Conservation (phyloP, 2,329 filamentous ascomycete genomes). For the Xylariomycetidae sp. region DNA sequence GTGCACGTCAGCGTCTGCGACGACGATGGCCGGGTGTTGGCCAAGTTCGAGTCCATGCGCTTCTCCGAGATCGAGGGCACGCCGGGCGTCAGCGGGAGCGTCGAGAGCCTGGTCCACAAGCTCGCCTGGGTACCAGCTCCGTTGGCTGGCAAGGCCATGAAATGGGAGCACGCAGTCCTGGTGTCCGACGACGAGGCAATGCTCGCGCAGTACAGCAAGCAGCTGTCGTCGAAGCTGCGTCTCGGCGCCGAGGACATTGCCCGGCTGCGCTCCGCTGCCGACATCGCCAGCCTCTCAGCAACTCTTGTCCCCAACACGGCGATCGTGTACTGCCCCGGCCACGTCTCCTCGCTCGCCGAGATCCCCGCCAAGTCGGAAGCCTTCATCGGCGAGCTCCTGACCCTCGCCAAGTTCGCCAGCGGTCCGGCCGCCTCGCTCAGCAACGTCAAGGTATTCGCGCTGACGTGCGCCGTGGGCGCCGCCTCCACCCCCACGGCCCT, state of each 20-base stretch:
- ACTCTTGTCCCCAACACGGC: constrained; percentile 3
- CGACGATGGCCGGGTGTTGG: constrained; percentile 22
- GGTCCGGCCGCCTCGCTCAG: background rate
- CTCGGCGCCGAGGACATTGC: background rate
- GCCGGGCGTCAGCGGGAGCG: constrained; percentile 6
- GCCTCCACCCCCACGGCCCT: constrained; percentile 15
- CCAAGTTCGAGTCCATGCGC: constrained; percentile 27
- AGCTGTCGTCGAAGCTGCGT: background rate
- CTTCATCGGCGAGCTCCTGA: constrained; percentile 11
- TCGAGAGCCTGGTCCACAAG: constrained; percentile 29
- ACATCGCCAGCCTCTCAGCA: background rate
- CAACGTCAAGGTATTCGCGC: constrained; percentile 14
- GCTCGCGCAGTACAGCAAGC: constrained; percentile 12
- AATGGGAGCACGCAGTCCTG: constrained; percentile 20
- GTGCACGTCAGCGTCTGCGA: constrained; percentile 22
- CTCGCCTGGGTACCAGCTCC: constrained; percentile 31
- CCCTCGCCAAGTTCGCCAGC: constrained; percentile 6
- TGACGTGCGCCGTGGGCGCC: constrained; percentile 1
- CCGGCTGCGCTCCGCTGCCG: background rate
- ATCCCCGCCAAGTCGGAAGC: constrained; percentile 4
- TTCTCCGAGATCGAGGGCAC: constrained; percentile 34
- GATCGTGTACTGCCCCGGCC: constrained; percentile 4
- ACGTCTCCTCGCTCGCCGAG: constrained; percentile 1
- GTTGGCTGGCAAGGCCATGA: constrained; percentile 21
- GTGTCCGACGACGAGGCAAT: constrained; percentile 17